These are phyloP conservation scores for Boletus smithii DNA, from an alignment of 1,284 basidiomycete genomes.

Conservation along the genomic window DNA sequence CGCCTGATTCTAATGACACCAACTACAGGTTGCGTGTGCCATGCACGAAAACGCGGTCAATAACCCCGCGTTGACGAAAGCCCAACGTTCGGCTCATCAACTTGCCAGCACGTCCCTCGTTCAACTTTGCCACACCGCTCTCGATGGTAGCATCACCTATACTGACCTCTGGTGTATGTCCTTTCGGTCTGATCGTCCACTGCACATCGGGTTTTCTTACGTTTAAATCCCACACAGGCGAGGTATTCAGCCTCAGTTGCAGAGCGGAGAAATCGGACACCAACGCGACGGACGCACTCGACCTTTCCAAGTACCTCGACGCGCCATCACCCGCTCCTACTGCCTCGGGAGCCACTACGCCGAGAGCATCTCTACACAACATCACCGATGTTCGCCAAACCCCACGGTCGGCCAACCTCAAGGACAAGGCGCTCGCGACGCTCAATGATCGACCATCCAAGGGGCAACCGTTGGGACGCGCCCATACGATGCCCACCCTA, in stretches of 20 bases:
- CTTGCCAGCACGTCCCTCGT: slow-evolving; percentile 12
- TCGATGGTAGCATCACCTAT: background rate
- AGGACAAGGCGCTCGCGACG: slow-evolving; percentile 2
- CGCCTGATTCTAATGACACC: slow-evolving; percentile 1
- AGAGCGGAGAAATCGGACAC: slow-evolving; percentile 7
- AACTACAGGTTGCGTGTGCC: slow-evolving; percentile 19
- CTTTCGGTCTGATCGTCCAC: background rate
- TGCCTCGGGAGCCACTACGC: background rate
- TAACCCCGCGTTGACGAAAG: slow-evolving; percentile 8
- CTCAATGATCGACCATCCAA: slow-evolving; percentile 3
- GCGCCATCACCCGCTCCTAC: too few species aligned
- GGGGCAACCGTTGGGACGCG: slow-evolving; percentile 11
- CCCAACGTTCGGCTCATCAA: slow-evolving; percentile 10
- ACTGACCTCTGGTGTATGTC: slow-evolving; percentile 18
- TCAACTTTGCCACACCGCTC: slow-evolving; percentile 9
- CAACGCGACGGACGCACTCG: slow-evolving; percentile 4
- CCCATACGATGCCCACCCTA: slow-evolving; percentile 18
- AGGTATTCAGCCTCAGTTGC: slow-evolving; percentile 5
- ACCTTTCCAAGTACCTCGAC: slow-evolving; percentile 8
- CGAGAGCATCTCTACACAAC: background rate
- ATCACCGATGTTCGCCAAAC: background rate
- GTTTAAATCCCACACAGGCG: slow-evolving; percentile 8
- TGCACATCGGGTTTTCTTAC: slow-evolving; percentile 1
- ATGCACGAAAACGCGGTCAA: slow-evolving; percentile 27
- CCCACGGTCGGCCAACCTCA: background rate